Evolutionary conservation across 208 protist genomes (phyloP).

Genomic region (Leishmania turanica): DNA sequence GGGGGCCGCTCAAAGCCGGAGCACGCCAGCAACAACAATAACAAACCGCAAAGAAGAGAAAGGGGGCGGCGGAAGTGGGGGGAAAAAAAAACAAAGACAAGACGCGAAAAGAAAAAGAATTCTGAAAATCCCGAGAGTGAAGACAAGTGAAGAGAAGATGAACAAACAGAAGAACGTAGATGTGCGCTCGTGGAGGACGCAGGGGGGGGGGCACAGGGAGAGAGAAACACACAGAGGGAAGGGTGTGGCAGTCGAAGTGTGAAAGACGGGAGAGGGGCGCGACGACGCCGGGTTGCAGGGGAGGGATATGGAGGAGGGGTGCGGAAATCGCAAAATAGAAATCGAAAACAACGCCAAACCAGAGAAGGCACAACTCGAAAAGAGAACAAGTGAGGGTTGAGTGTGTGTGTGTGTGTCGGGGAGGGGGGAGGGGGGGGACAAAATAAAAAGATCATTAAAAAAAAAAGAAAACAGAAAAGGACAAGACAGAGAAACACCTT

Average conservation of each 20-base stretch:
- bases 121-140: not conserved
- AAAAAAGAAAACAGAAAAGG: not conserved
- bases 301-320: not conserved
- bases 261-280: not conserved
- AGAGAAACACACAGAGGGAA: not conserved
- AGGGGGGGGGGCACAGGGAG: not conserved
- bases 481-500: too few species aligned
- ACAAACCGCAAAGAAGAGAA: not conserved
- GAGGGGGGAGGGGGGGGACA: not conserved
- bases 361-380: not conserved
- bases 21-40: not conserved
- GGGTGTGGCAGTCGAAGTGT: not conserved
- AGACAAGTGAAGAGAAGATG: slow-evolving; percentile 12
- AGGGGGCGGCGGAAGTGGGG: not conserved
- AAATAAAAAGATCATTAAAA: not conserved
- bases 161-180: not conserved
- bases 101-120: not conserved
- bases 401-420: too few species aligned
- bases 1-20: not conserved
- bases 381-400: not conserved
- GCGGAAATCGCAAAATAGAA: not conserved
- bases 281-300: not conserved
- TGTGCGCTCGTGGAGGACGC: not conserved
- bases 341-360: slow-evolving; percentile 15
- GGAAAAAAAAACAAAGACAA: not conserved